These are phyloP conservation scores for Candida sakaeoensis DNA, from an alignment of 805 yeast species.

Conservation along the genomic window DNA sequence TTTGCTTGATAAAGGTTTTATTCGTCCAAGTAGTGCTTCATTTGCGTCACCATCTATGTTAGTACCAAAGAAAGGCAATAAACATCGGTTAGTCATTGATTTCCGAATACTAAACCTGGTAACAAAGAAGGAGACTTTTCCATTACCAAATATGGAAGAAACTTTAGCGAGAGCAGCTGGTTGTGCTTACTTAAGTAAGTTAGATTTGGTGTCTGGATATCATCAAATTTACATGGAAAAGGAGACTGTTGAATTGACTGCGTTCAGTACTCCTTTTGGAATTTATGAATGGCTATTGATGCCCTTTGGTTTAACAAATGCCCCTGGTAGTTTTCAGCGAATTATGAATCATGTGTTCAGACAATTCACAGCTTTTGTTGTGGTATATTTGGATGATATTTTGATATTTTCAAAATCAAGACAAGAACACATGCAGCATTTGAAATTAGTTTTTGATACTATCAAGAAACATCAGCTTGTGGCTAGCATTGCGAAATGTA, in stretches of 20 bases:
- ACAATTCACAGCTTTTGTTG: constrained; percentile 7
- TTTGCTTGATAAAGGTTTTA: too few species aligned
- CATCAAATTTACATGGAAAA: constrained; percentile 12
- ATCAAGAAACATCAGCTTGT: neutral
- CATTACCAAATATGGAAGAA: constrained; percentile 16
- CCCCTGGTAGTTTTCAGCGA: constrained; percentile 21
- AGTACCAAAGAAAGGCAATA: neutral
- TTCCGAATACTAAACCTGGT: constrained; percentile 12
- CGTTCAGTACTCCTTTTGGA: constrained; percentile 17
- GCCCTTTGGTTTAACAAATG: constrained; percentile 23
- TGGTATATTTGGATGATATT: constrained; percentile 19
- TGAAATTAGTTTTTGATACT: neutral
- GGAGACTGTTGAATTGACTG: constrained; percentile 14
- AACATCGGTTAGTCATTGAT: constrained; percentile 14
- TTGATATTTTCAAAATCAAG: constrained; percentile 9
- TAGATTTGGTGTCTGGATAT: constrained; percentile 15
- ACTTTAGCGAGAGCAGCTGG: constrained; percentile 6
- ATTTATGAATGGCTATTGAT: constrained; percentile 18
- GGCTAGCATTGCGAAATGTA: constrained; percentile 1
- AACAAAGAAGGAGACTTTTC: constrained; percentile 14
- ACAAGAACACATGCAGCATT: constrained; percentile 11
- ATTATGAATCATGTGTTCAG: constrained; percentile 4
- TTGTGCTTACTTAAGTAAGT: constrained; percentile 11
- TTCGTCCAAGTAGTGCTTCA: neutral
- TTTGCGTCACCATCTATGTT: constrained; percentile 4